These are phyloP conservation scores for Diaporthe ilicicola DNA, from an alignment of 2,329 filamentous ascomycete genomes.

Conservation along the genomic window DNA sequence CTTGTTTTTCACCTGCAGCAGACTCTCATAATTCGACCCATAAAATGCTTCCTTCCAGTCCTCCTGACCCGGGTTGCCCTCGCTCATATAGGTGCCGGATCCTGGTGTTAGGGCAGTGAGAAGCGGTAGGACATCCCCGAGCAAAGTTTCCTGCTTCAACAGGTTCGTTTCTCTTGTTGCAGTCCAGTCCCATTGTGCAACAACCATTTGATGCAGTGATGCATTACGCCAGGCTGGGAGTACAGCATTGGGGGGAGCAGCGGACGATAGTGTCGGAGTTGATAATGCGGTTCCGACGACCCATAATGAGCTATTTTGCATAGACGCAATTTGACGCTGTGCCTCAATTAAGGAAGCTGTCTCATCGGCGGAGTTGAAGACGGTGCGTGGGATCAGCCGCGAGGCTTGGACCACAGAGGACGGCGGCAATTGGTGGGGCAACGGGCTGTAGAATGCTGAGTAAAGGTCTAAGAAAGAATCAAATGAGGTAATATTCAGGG, in stretches of 20 bases:
- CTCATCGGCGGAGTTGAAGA: conserved; percentile 42
- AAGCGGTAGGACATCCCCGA: conserved; percentile 41
- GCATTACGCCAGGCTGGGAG: conserved; percentile 47
- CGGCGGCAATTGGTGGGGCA: background rate
- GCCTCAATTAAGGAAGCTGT: conserved; percentile 36
- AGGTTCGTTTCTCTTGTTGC: conserved; percentile 35
- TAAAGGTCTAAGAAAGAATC: background rate
- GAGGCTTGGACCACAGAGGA: conserved; percentile 13
- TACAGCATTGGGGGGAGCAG: conserved; percentile 46
- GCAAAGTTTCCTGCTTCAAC: conserved; percentile 40
- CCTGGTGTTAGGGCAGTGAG: conserved; percentile 36
- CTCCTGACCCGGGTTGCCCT: conserved; percentile 43
- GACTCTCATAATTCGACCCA: conserved; percentile 40
- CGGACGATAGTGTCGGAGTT: conserved; percentile 35
- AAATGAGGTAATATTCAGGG: conserved; percentile 7
- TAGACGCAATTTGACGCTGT: conserved; percentile 34
- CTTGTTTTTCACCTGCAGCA: conserved; percentile 41
- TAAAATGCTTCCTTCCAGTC: conserved; percentile 42
- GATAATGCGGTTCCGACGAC: background rate
- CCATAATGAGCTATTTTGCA: conserved; percentile 39
- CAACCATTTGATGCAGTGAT: conserved; percentile 43
- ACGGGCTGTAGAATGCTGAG: background rate
- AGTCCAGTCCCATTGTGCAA: conserved; percentile 38
- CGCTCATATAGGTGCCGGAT: conserved; percentile 40
- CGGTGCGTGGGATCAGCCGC: conserved; percentile 45